Base-by-base conservation (phyloP, 2,329 filamentous ascomycete genomes). In the Pezicula neosporulosa region DNA sequence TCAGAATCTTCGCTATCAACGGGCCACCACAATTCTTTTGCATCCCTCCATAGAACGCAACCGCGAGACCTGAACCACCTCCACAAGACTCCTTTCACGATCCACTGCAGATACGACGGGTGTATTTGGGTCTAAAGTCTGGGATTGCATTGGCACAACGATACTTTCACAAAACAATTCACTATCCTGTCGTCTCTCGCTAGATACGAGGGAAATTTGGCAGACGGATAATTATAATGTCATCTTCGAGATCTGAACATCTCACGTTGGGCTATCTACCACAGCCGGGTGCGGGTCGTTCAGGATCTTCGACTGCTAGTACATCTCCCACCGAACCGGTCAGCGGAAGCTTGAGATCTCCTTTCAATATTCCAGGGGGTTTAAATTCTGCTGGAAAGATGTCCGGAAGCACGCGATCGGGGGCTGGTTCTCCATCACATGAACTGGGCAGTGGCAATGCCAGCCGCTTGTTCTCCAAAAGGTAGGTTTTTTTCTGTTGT, bases 351-450 rank as follows among this genome's bases (percentile, higher is more conserved):
- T 72, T 85, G 60, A 85, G 90, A 71, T 87, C 89, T 58, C 83
- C 89, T 19, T 89, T 93, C 66, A 85, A 84, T 53, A 74, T 87
- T 56, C 76, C 86, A 44, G 82, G 82, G 62, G 77, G 81, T 53
- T 72, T 89, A 62, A 85, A 75, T 55, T 72, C 77, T 54, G 70
- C 75, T 53, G 72, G 73, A 63, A 84, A 83, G 67, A 83, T 86
- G 78, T 71, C 78, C 56, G 74, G 74, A 59, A 76, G 72, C 63
- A 71, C 82, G 64, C 82, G 93, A 75, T 88, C 93, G 66, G 91
- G 92, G 77, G 85, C 90, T 77, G 92, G 92, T 69, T 99, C 94
- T 80, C 94, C 94, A 64, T 97, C 92, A 72, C 92, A 96, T 76
- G 94, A 97, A 61, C 83, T 91, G 68, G 72, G 75, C 42, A 49